Evolutionary conservation across 768 basidiomycete genomes (phyloP), one percentile per base, ranked within the genome.

Genomic region (Tephrocybe sp.): DNA sequence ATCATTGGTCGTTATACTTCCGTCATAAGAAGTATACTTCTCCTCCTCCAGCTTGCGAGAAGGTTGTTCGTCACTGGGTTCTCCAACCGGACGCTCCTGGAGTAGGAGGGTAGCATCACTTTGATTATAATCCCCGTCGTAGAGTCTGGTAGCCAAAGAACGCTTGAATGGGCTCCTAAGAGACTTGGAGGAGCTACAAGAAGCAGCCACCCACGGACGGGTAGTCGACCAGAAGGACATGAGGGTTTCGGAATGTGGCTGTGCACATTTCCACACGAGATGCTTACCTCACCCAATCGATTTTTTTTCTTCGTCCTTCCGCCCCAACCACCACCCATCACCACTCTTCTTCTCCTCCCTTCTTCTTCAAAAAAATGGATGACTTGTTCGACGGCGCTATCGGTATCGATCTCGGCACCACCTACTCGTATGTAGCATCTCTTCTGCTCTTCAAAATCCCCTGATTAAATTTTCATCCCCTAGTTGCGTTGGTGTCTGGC

Each of bases 401-500:
- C 75, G 95, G 95, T 72, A 95, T 95, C 70, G 94, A 94, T 80
- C 85, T 91, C 62, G 94, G 95, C 63, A 97, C 95, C 57, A 98
- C 95, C 61, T 98, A 98, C 84, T 92, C 91, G 89, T 92, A 67
- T 61, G 86, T 70, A 13, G 38, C 59, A 20, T 30, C 35, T 45
- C 35, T 44, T 49, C 33, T 30, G 43, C 16, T 38, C 14, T 19
- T 31, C 13, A 51, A 45, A 30, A 16, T 36, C 11, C 22, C 31
- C 32, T 49, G 41, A 43, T 64, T 56, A 58, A 31, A 53, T 63
- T 62, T 61, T 48, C 57, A 61, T 46, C 63, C 33, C 31, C 33
- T 61, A 96, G 93, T 42, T 98, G 95, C 71, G 96, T 98, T 62
- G 96, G 93, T 78, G 94, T 98, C 66, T 98, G 95, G 95, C 92